Conservation (phyloP, 2,329 filamentous ascomycete genomes). For the Orbilia brochopaga region DNA sequence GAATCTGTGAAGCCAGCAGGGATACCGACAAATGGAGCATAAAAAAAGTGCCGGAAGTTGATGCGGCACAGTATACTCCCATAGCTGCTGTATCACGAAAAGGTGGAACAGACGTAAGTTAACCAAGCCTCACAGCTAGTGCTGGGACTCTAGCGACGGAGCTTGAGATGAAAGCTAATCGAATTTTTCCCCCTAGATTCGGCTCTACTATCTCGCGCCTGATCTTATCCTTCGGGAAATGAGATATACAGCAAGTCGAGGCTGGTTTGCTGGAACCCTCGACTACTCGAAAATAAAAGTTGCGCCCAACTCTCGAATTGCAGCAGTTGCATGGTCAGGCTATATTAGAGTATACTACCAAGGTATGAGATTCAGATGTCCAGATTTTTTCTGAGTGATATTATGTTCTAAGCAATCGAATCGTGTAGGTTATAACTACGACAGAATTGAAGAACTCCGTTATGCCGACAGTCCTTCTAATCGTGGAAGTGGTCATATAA, state of each 20-base stretch:
- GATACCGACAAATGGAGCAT: slow-evolving; percentile 4
- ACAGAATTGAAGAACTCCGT: slow-evolving; percentile 2
- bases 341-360: slow-evolving; percentile 12
- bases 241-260: not conserved
- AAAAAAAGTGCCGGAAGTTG: not conserved
- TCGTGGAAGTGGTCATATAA: not conserved
- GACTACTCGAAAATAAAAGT: not conserved
- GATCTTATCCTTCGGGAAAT: slow-evolving; percentile 4
- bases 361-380: not conserved
- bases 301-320: slow-evolving; percentile 3
- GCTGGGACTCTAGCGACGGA: not conserved
- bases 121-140: not conserved
- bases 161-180: not conserved
- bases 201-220: slow-evolving; percentile 6
- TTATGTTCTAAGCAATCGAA: not conserved
- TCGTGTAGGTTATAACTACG: not conserved
- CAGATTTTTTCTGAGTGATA: not conserved
- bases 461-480: not conserved
- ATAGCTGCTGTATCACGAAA: slow-evolving; percentile 8
- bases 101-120: slow-evolving; percentile 9
- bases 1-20: slow-evolving; percentile 8
- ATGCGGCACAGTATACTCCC: slow-evolving; percentile 12
- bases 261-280: slow-evolving; percentile 1
- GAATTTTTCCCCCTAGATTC: slow-evolving; percentile 7
- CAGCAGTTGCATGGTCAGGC: slow-evolving; percentile 4